Percentiles rank a stretch among this genome's conserved stretches.
Conservation (phyloP, 306 rosid genomes). For the Mucuna pruriens region DNA sequence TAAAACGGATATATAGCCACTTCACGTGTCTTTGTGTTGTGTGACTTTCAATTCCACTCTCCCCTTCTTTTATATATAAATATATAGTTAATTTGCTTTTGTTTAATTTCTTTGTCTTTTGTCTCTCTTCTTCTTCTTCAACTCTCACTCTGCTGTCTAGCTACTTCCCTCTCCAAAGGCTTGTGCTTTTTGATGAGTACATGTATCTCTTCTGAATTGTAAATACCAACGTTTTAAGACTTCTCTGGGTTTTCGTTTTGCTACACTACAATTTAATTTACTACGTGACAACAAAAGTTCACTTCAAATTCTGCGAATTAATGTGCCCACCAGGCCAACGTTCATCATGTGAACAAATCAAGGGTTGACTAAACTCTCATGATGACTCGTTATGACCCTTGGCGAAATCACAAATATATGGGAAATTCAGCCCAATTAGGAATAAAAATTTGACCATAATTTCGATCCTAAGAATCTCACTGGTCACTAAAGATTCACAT, state of each 20-base stretch:
- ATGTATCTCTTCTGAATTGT: constrained; percentile 25
- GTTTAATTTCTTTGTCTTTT: neutral
- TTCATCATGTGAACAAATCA: neutral
- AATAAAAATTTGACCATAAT: neutral
- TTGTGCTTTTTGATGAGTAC: neutral
- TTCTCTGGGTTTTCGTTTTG: neutral
- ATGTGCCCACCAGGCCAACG: too few relatives aligned
- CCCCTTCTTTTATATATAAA: neutral
- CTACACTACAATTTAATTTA: too few relatives aligned
- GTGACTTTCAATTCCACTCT: neutral
- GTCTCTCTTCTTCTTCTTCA: neutral
- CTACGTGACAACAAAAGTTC: too few relatives aligned
- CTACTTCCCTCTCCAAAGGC: neutral
- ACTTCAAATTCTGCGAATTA: too few relatives aligned
- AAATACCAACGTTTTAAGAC: constrained; percentile 34
- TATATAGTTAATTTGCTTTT: neutral
- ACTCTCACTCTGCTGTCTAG: neutral
- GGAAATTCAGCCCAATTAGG: neutral
- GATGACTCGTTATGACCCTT: neutral
- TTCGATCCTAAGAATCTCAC: neutral
- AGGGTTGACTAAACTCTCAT: neutral
- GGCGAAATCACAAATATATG: neutral
- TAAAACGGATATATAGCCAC: constrained; percentile 18
- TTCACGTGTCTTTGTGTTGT: neutral
- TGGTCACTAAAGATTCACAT: neutral